These are phyloP conservation scores for Rachicladosporium sp. DNA, from an alignment of 2,329 filamentous ascomycete genomes.

Conservation along the genomic window DNA sequence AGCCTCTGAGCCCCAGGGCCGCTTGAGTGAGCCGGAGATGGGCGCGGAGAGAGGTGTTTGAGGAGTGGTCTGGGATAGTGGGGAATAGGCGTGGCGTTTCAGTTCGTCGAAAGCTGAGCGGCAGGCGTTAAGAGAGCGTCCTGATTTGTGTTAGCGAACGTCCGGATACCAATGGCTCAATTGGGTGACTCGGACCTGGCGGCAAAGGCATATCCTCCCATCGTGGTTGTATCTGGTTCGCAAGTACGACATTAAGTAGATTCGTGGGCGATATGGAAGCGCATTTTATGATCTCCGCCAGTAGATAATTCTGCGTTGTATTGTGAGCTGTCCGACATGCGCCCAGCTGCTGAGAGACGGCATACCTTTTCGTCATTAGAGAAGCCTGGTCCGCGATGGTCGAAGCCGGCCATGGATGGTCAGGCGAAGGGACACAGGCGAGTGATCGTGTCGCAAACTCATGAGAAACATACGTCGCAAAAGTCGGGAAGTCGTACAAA, in stretches of 20 bases:
- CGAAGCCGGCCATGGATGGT: slow-evolving; percentile 29
- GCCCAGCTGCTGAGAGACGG: too few relatives aligned
- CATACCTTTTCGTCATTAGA: slow-evolving; percentile 35
- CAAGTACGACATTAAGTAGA: slow-evolving; percentile 31
- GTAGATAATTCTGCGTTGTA: slow-evolving; percentile 26
- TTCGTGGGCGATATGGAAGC: slow-evolving; percentile 31
- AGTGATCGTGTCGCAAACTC: slow-evolving; percentile 9
- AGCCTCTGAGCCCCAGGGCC: too few relatives aligned
- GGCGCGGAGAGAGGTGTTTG: slow-evolving; percentile 18
- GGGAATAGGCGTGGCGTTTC: slow-evolving; percentile 8
- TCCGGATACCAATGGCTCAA: too few relatives aligned
- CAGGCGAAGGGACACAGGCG: slow-evolving; percentile 17
- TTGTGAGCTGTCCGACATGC: background rate
- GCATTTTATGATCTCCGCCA: slow-evolving; percentile 41
- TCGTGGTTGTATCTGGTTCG: slow-evolving; percentile 31
- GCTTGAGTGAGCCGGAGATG: background rate
- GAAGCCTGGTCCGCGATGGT: slow-evolving; percentile 30
- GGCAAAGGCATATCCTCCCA: slow-evolving; percentile 40
- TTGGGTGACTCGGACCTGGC: slow-evolving; percentile 26
- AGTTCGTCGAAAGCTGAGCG: slow-evolving; percentile 19
- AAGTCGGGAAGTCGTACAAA: slow-evolving; percentile 11
- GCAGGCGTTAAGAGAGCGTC: slow-evolving; percentile 23
- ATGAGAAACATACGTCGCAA: slow-evolving; percentile 18
- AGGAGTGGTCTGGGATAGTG: slow-evolving; percentile 12
- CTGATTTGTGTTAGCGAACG: slow-evolving; percentile 10